These are phyloP conservation scores for Nicotiana sylvestris DNA, from an alignment of 257 asterid genomes.

Conservation along the genomic window DNA sequence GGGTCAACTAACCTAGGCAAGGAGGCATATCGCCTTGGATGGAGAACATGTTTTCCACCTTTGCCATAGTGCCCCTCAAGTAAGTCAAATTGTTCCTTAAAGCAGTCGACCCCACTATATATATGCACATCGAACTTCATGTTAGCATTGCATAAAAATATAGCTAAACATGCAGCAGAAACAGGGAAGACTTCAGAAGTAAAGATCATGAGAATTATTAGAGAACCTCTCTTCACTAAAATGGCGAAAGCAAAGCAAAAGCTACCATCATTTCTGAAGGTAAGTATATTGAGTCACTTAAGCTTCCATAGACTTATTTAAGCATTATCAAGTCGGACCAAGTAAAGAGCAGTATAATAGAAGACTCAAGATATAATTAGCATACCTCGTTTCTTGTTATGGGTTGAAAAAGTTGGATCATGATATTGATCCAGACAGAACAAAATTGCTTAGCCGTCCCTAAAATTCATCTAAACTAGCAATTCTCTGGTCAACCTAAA, in stretches of 20 bases:
- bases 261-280: background rate
- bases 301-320: background rate
- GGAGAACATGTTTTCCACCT: slow-evolving; percentile 32
- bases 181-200: background rate
- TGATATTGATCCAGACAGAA: background rate
- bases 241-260: background rate
- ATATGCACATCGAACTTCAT: background rate
- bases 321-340: background rate
- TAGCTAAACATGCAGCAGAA: background rate
- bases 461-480: background rate
- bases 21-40: slow-evolving; percentile 79
- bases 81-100: slow-evolving; percentile 73
- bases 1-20: slow-evolving; percentile 60
- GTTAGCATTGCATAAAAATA: background rate
- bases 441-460: background rate
- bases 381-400: background rate
- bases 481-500: background rate
- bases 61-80: slow-evolving; percentile 71
- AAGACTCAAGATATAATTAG: background rate
- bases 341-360: background rate
- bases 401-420: background rate
- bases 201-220: background rate
- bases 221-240: background rate
- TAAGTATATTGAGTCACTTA: background rate
- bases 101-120: slow-evolving; percentile 78